Evolutionary conservation across 495 filamentous ascomycete genomes (phyloP).

Genomic region (Thermochaetoides thermophila): DNA sequence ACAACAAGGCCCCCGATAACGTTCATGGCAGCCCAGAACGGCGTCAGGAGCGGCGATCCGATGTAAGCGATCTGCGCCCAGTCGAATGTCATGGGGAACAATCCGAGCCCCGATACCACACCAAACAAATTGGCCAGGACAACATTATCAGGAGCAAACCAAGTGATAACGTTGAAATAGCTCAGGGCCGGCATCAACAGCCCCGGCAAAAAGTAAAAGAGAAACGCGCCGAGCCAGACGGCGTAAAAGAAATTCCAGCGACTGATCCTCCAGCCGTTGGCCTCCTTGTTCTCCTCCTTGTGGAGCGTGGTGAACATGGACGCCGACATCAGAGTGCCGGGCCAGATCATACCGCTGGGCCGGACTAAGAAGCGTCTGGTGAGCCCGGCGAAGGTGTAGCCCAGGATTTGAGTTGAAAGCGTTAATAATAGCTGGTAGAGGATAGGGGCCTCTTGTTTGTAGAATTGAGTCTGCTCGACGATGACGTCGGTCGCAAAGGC

Average conservation of each 20-base stretch:
- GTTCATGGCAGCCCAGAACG: slow-evolving; percentile 86
- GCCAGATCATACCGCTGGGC: slow-evolving; percentile 87
- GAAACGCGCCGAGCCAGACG: slow-evolving; percentile 47
- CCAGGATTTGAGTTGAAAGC: slow-evolving; percentile 70
- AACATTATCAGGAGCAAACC: slow-evolving; percentile 70
- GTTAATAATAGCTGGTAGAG: slow-evolving; percentile 69
- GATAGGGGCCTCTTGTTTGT: slow-evolving; percentile 60
- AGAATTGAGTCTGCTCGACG: slow-evolving; percentile 76
- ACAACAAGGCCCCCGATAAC: slow-evolving; percentile 71
- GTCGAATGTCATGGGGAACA: slow-evolving; percentile 83
- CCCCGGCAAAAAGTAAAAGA: slow-evolving; percentile 78
- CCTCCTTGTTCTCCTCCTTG: slow-evolving; percentile 61
- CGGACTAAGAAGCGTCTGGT: slow-evolving; percentile 65
- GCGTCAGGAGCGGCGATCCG: slow-evolving; percentile 70
- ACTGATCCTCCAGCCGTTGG: slow-evolving; percentile 73
- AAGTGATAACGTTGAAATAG: slow-evolving; percentile 82
- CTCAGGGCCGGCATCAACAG: slow-evolving; percentile 75
- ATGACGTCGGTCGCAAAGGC: slow-evolving; percentile 77
- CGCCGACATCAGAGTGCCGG: slow-evolving; percentile 71
- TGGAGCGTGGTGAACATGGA: slow-evolving; percentile 79
- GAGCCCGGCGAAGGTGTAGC: slow-evolving; percentile 70
- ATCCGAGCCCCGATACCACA: slow-evolving; percentile 66
- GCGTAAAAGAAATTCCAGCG: slow-evolving; percentile 71
- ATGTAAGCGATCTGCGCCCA: slow-evolving; percentile 91
- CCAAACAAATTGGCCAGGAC: slow-evolving; percentile 74